Evolutionary conservation across 208 protist species (phyloP).

Genomic region (Lotmaria passim): DNA sequence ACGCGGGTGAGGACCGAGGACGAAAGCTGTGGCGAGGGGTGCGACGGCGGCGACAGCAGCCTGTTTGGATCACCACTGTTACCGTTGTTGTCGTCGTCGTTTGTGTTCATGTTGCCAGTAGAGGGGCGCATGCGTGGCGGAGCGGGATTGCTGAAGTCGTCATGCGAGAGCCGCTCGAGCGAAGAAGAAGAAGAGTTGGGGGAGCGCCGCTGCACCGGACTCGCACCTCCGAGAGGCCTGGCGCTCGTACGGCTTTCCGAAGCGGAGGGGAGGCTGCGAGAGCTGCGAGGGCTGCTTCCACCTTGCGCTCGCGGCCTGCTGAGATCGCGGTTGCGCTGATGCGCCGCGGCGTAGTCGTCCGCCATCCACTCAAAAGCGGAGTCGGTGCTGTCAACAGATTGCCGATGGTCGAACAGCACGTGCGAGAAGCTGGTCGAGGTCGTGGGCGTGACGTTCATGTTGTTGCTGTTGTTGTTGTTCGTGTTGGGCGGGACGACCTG

Average conservation of each 20-base stretch:
- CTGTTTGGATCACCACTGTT: too few species aligned
- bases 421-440: constrained; percentile 5
- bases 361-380: constrained; percentile 19
- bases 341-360: constrained; percentile 20
- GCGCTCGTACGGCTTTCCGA: constrained; percentile 4
- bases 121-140: not conserved
- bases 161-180: not conserved
- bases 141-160: not conserved
- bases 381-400: constrained; percentile 8
- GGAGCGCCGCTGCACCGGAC: not conserved
- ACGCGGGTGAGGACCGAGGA: too few species aligned
- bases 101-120: not conserved
- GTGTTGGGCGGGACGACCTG: not conserved
- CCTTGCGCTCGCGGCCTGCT: not conserved
- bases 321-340: not conserved
- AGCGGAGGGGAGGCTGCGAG: not conserved
- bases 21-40: too few species aligned
- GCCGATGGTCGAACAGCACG: not conserved
- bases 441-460: not conserved
- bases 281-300: not conserved
- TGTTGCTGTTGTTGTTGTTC: not conserved
- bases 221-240: not conserved
- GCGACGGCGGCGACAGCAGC: too few species aligned
- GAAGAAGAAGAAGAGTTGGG: not conserved
- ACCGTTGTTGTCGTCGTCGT: too few species aligned